Base-by-base conservation (phyloP, 306 rosid species). In the Vicia sativa region DNA sequence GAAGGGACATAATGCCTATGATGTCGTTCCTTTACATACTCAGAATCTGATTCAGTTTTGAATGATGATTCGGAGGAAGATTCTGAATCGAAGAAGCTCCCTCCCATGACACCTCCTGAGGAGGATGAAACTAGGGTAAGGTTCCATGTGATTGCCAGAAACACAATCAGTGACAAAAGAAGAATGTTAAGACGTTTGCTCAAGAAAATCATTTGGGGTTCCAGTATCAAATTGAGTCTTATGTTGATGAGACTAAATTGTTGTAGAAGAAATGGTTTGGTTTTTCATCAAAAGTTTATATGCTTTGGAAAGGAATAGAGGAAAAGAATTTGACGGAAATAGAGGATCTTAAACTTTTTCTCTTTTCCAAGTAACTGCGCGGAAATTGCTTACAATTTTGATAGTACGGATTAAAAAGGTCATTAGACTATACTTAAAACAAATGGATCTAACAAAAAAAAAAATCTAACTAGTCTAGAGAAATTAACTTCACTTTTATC, bases 41-140 rank as follows among this genome's bases (percentile, higher is more conserved):
- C 10, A 37, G 31, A 11, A 2, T 62, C 65, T 1, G 70, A 63
- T 8, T 68, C 58, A 39, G 9, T 50, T 34, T 19, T 21, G 59
- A n/a, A n/a, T n/a, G 21, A 54, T 34, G 46, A 41, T 0, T 72
- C 56, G 19, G 77, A 70, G 9, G 68, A 77, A 65, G 77, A 77
- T 42, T 71, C 77, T n/a, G 78, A 78, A 29, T 72, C 11, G 25
- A 78, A 78, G 74, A 78, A 78, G 23, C 69, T 66, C 18, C 81
- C 81, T 58, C 81, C 81, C 65, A 52, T 59, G 4, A 49, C 74
- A 9, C 81, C 81, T 21, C 78, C 78, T 1, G 81, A 72, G 2
- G 77, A 50, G 35, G 81, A 78, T 31, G 4, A 31, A 65, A 62
- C 77, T 48, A 58, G 5, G 58, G 58, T 38, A 39, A 71, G 13